Evolutionary conservation across 2,329 filamentous ascomycete species (phyloP), one percentile per base, ranked within the genome.

Genomic region (Aspergillus bombycis): DNA sequence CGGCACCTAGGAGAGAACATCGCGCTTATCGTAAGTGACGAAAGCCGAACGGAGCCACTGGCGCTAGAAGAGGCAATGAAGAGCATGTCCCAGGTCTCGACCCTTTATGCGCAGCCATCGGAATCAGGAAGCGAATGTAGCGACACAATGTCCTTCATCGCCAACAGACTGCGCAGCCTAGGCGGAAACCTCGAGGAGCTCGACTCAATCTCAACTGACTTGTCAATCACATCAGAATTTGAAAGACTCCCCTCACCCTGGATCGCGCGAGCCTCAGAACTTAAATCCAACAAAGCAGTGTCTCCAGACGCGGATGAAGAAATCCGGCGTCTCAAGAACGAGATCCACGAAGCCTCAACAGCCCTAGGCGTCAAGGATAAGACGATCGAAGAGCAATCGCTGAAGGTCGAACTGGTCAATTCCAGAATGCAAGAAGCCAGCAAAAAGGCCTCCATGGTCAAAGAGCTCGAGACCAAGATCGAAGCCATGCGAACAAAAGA

Each of bases 391-490:
- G 94, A 96, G 63, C 80, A 92, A 28, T 87, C 90, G n/a, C 90
- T 97, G 69, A 94, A 95, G 77, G 96, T 97, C 69, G 94, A 97
- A 78, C 92, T 95, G 46, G 88, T 98, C 43, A 92, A 96, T 77
- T 91, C 92, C 9, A 86, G 92, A 62, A 94, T 95, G 89, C 88
- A 89, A 62, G 93, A 96, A 73, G 91, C 92, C 7, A 88, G 89
- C 67, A 88, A 91, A 74, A 94, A 94, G 78, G 88, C 91, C 16
- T 87, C 77, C 3, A 74, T 78, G 63, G 78, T 79, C 23, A 81
- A 81, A 65, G 79, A 81, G 8, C 74, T 82, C 34, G 79, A 81
- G 67, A 63, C 70, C 16, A 77, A 79, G 62, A 73, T 82, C 48
- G 78, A 81, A 62, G 70, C 74, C n/a, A 67, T 79, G 50, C 76